Evolutionary conservation across 2,329 filamentous ascomycete species (phyloP).

Genomic region (Akanthomyces dipterigenus): DNA sequence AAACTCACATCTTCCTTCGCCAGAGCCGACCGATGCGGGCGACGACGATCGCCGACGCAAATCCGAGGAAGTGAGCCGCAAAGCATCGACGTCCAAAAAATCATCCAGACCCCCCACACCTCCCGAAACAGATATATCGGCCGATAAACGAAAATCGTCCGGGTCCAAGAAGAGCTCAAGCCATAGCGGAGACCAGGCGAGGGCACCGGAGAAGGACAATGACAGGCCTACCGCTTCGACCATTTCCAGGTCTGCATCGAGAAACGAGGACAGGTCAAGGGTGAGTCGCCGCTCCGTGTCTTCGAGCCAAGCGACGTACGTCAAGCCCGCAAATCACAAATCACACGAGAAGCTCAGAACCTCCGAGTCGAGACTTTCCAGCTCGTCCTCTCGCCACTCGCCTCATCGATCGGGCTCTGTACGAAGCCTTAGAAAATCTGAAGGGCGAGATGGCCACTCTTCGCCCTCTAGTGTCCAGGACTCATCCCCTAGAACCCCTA

Average conservation of each 20-base stretch:
- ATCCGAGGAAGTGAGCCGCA: slow-evolving; percentile 37
- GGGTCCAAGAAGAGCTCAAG: slow-evolving; percentile 16
- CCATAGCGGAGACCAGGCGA: slow-evolving; percentile 14
- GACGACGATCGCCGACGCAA: slow-evolving; percentile 34
- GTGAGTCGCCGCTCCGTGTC: slow-evolving; percentile 47
- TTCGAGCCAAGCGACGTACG: slow-evolving; percentile 52
- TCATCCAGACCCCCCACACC: slow-evolving; percentile 52
- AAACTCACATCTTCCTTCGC: slow-evolving; percentile 49
- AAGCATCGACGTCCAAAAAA: slow-evolving; percentile 32
- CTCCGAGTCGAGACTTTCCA: slow-evolving; percentile 28
- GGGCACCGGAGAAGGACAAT: neutral
- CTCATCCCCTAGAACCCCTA: slow-evolving; percentile 57
- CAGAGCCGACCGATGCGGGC: slow-evolving; percentile 58
- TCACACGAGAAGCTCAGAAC: slow-evolving; percentile 29
- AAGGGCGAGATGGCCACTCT: slow-evolving; percentile 37
- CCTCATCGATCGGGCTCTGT: slow-evolving; percentile 32
- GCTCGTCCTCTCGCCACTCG: slow-evolving; percentile 28
- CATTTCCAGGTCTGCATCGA: slow-evolving; percentile 37
- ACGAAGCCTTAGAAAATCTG: slow-evolving; percentile 28
- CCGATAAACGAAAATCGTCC: slow-evolving; percentile 24
- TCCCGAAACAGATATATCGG: slow-evolving; percentile 55
- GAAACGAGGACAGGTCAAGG: slow-evolving; percentile 44
- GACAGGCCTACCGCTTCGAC: slow-evolving; percentile 39
- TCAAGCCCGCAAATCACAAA: slow-evolving; percentile 32
- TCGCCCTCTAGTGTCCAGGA: slow-evolving; percentile 41